Conservation (phyloP, 306 rosid species). For the Cicer chorassanicum region DNA sequence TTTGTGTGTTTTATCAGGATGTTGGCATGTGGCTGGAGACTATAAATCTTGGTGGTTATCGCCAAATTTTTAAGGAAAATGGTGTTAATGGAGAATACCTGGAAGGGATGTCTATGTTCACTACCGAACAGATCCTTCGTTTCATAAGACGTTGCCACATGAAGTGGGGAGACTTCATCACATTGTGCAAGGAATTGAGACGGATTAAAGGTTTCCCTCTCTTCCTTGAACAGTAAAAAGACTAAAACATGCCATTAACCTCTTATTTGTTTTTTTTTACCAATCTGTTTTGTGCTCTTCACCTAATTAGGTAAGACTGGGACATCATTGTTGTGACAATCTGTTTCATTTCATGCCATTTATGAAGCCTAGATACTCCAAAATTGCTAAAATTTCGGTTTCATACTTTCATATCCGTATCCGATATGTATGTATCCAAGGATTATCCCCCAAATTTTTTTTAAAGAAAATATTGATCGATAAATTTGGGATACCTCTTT, state of each 20-base stretch:
- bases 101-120: constrained; percentile 99
- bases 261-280: constrained; percentile 13
- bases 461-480: background rate
- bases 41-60: constrained; percentile 88
- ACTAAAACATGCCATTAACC: constrained; percentile 22
- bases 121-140: constrained; percentile 97
- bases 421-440: background rate
- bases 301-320: constrained; percentile 24
- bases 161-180: constrained; percentile 99
- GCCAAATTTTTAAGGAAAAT: constrained; percentile 88
- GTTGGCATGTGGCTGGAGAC: constrained; percentile 99
- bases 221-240: constrained; percentile 24
- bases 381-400: background rate
- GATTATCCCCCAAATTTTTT: background rate
- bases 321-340: constrained; percentile 15
- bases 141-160: constrained; percentile 97
- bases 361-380: background rate
- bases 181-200: constrained; percentile 95
- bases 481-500: background rate
- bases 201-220: constrained; percentile 83
- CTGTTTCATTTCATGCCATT: constrained; percentile 20
- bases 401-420: background rate
- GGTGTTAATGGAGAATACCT: constrained; percentile 98
- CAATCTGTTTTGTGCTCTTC: constrained; percentile 4
- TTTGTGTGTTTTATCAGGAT: constrained; percentile 65